Evolutionary conservation across 2,329 filamentous ascomycete species (phyloP).

Genomic region (Fusarium sp.): DNA sequence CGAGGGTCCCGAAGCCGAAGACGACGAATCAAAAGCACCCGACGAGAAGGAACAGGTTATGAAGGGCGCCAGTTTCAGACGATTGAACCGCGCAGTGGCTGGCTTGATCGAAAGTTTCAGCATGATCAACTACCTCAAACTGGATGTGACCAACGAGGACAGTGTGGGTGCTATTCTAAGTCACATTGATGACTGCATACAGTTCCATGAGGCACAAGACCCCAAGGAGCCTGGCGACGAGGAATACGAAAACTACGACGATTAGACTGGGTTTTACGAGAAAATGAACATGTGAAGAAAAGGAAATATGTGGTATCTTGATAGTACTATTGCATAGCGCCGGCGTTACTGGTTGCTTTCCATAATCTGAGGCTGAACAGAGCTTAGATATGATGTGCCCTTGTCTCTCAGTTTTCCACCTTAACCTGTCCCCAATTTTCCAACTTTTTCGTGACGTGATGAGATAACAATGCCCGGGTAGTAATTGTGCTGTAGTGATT

Average conservation of each 20-base stretch:
- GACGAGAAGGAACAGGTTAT: slow-evolving; percentile 76
- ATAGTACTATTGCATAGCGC: slow-evolving; percentile 47
- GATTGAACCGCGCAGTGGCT: slow-evolving; percentile 87
- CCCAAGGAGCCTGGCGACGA: slow-evolving; percentile 81
- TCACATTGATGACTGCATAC: slow-evolving; percentile 94
- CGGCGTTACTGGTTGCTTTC: slow-evolving; percentile 44
- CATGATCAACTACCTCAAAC: slow-evolving; percentile 94
- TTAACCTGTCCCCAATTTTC: slow-evolving; percentile 8
- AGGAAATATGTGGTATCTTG: slow-evolving; percentile 33
- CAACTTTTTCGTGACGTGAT: slow-evolving; percentile 31
- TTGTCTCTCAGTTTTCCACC: slow-evolving; percentile 12
- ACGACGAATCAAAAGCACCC: slow-evolving; percentile 68
- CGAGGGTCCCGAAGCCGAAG: slow-evolving; percentile 56
- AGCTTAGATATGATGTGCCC: slow-evolving; percentile 27
- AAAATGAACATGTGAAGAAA: slow-evolving; percentile 17
- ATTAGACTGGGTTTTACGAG: slow-evolving; percentile 18
- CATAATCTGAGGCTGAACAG: slow-evolving; percentile 32
- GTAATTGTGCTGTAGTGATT: slow-evolving; percentile 1
- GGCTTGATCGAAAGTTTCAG: slow-evolving; percentile 96
- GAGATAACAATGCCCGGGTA: neutral
- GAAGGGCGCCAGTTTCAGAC: slow-evolving; percentile 83
- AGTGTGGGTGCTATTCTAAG: slow-evolving; percentile 86
- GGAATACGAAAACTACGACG: slow-evolving; percentile 55
- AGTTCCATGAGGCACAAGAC: slow-evolving; percentile 93
- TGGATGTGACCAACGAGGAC: slow-evolving; percentile 91